Conservation (phyloP, 2,329 filamentous ascomycete species). For the Cercospora canescens region DNA sequence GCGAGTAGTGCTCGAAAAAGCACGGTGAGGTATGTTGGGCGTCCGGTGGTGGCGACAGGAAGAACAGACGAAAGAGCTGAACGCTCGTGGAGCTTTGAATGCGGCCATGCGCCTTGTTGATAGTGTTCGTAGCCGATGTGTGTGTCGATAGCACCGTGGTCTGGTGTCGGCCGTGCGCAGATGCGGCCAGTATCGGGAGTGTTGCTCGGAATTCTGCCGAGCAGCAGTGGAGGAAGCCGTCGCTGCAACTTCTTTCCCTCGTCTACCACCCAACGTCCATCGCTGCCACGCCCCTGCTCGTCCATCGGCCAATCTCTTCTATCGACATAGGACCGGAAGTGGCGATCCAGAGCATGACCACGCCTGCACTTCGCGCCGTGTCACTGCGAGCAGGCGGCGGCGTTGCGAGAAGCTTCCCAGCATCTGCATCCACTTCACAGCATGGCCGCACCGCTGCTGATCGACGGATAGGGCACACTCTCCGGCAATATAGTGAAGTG, state of each 20-base stretch:
- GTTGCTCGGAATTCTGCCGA: not conserved
- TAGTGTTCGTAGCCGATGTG: not conserved
- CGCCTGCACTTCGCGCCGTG: slow-evolving; percentile 41
- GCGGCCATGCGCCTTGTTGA: slow-evolving; percentile 24
- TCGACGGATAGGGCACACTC: slow-evolving; percentile 44
- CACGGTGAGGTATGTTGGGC: slow-evolving; percentile 27
- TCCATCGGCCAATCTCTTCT: slow-evolving; percentile 5
- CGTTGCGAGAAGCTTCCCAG: slow-evolving; percentile 39
- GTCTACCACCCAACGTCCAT: not conserved
- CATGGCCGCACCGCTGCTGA: slow-evolving; percentile 51
- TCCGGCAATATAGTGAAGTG: slow-evolving; percentile 31
- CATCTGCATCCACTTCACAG: slow-evolving; percentile 39
- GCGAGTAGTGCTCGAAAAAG: slow-evolving; percentile 37
- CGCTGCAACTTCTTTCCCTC: slow-evolving; percentile 3
- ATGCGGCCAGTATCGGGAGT: slow-evolving; percentile 3
- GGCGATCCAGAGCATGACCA: slow-evolving; percentile 45
- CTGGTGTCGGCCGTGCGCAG: not conserved
- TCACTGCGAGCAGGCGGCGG: slow-evolving; percentile 42
- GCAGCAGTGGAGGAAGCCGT: not conserved
- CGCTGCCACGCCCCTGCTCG: slow-evolving; percentile 9
- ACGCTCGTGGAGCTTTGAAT: slow-evolving; percentile 24
- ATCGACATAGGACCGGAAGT: slow-evolving; percentile 1
- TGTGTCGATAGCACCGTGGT: not conserved
- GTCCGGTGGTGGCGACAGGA: slow-evolving; percentile 39
- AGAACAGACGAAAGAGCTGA: slow-evolving; percentile 38